phyloP scores from a whole-genome alignment of 305 asterid genomes.

The Solanum hybrid region DNA sequence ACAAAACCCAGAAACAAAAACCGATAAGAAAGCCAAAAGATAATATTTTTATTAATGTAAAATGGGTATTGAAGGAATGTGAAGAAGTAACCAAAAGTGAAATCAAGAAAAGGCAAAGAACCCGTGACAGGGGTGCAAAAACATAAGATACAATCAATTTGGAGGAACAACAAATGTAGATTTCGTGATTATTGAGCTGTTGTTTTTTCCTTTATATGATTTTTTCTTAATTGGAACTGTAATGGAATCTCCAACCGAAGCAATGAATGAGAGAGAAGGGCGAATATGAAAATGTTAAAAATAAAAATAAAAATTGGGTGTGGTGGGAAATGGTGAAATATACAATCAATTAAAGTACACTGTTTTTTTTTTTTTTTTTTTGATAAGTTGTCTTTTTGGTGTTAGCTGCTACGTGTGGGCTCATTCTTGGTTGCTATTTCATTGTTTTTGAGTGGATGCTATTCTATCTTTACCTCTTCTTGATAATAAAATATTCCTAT shows the following conservation, averaged over 20 bases:
- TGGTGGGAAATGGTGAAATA: background rate
- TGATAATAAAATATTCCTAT: background rate
- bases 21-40: background rate
- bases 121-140: background rate
- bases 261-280: slow-evolving; percentile 15
- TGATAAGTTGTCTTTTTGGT: background rate
- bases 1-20: background rate
- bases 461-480: background rate
- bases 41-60: background rate
- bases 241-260: slow-evolving; percentile 36
- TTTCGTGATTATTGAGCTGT: background rate
- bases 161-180: background rate
- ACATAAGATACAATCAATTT: background rate
- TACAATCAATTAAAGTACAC: background rate
- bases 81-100: background rate
- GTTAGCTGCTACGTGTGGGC: background rate
- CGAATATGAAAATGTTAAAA: background rate
- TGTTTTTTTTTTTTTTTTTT: background rate
- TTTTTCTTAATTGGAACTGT: slow-evolving; percentile 1
- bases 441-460: background rate
- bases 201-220: background rate
- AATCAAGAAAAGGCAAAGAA: slow-evolving; percentile 1
- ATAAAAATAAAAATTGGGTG: background rate
- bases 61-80: background rate
- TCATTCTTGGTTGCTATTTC: background rate